These are phyloP conservation scores for Posidonia oceanica DNA, from an alignment of 116 monocot species.

Conservation along the genomic window DNA sequence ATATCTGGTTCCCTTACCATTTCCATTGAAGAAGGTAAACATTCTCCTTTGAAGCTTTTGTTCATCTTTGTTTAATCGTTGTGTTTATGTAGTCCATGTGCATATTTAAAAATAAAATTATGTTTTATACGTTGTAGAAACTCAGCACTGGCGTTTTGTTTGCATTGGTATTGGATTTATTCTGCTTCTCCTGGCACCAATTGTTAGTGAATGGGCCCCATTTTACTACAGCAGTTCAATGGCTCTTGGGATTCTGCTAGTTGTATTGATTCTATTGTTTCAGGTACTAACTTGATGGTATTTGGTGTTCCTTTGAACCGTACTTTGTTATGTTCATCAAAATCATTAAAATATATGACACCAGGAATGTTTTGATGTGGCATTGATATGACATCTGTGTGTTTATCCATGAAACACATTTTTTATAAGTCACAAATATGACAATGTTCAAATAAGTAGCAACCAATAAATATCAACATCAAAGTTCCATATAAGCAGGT, in stretches of 20 bases:
- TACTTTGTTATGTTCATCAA: not conserved
- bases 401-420: too few relatives aligned
- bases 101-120: not conserved
- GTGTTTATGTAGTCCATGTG: not conserved
- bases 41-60: not conserved
- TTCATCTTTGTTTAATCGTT: not conserved
- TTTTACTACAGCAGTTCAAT: conserved; percentile 97
- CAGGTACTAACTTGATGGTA: conserved; percentile 45
- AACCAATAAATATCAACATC: too few relatives aligned
- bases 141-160: conserved; percentile 79
- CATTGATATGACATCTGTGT: too few relatives aligned
- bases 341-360: not conserved
- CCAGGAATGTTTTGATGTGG: too few relatives aligned
- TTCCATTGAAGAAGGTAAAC: conserved; percentile 57
- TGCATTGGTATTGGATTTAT: conserved; percentile 77
- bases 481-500: too few relatives aligned
- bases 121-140: conserved; percentile 30
- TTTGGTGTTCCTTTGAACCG: not conserved
- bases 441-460: too few relatives aligned
- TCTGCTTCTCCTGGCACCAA: conserved; percentile 62
- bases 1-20: conserved; percentile 29
- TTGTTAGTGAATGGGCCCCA: conserved; percentile 77
- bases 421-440: too few relatives aligned
- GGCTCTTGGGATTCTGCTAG: conserved; percentile 73
- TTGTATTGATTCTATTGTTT: conserved; percentile 69